Percentiles rank a stretch among this genome's conserved stretches.
Evolutionary conservation across 2,329 filamentous ascomycete genomes (phyloP).

Genomic region (Calycina herbarum): DNA sequence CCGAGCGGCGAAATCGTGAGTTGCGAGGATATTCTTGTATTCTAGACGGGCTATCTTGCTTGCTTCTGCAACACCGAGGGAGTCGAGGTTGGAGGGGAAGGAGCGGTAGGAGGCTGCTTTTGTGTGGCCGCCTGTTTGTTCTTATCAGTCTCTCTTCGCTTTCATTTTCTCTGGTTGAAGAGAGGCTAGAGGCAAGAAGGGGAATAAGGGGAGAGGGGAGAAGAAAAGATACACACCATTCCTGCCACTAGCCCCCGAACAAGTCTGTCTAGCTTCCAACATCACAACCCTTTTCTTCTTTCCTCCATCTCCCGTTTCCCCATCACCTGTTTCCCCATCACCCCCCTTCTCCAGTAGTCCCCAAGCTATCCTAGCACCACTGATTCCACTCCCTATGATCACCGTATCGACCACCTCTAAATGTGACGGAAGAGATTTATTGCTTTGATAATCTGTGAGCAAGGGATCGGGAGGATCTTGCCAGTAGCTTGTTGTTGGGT

Average conservation of each 20-base stretch:
- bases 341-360: constrained; percentile 28
- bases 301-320: constrained; percentile 17
- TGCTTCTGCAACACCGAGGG: constrained; percentile 18
- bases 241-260: constrained; percentile 40
- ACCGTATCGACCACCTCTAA: constrained; percentile 21
- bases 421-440: constrained; percentile 17
- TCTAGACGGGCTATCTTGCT: constrained; percentile 47
- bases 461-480: constrained; percentile 36
- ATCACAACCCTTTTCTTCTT: constrained; percentile 33
- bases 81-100: constrained; percentile 27
- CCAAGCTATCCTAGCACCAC: constrained; percentile 27
- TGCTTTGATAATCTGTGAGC: constrained; percentile 36
- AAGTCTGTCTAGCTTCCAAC: constrained; percentile 40
- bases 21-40: constrained; percentile 52
- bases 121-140: constrained; percentile 36
- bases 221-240: constrained; percentile 34
- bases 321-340: not conserved
- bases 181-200: not conserved
- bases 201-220: not conserved
- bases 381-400: constrained; percentile 32
- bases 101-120: constrained; percentile 36
- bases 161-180: not conserved
- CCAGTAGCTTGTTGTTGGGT: constrained; percentile 40
- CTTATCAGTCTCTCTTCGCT: not conserved
- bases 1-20: constrained; percentile 53